Percentiles rank a stretch among this genome's conserved stretches.
phyloP scores from a whole-genome alignment of 257 asterid species.

The Fraxinus excelsior region DNA sequence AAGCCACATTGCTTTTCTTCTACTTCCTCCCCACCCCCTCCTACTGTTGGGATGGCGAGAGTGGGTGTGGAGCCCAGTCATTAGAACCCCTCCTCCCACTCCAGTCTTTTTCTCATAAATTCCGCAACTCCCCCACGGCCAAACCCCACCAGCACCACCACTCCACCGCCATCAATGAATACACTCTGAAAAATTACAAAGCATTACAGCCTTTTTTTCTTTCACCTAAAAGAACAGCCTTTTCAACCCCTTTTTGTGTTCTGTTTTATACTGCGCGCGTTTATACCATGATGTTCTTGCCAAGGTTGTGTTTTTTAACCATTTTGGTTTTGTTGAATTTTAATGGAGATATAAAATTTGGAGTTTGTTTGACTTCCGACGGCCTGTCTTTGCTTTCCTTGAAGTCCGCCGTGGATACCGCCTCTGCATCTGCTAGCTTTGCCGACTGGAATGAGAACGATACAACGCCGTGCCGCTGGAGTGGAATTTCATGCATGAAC shows the following conservation, averaged over 20 bases:
- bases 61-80: constrained; percentile 42
- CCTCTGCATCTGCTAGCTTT: constrained; percentile 38
- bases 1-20: constrained; percentile 52
- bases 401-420: constrained; percentile 70
- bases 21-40: constrained; percentile 24
- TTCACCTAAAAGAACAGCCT: constrained; percentile 4
- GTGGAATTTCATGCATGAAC: constrained; percentile 83
- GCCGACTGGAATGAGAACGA: constrained; percentile 83
- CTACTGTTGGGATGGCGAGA: constrained; percentile 32
- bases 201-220: constrained; percentile 11
- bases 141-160: constrained; percentile 27
- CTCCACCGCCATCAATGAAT: constrained; percentile 12
- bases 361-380: constrained; percentile 52
- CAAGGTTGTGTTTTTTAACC: constrained; percentile 25
- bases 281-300: constrained; percentile 35
- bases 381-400: constrained; percentile 77
- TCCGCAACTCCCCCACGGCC: constrained; percentile 43
- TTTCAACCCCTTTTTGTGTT: constrained; percentile 1
- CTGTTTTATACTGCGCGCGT: constrained; percentile 4
- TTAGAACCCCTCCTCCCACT: constrained; percentile 33
- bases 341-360: constrained; percentile 19
- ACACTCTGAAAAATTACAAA: not conserved
- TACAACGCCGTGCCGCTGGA: constrained; percentile 78
- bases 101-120: constrained; percentile 61
- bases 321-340: constrained; percentile 31